Percentiles rank a stretch among this genome's conserved stretches.
phyloP scores from a whole-genome alignment of 345 rosid species.

The Noccaea caerulescens region DNA sequence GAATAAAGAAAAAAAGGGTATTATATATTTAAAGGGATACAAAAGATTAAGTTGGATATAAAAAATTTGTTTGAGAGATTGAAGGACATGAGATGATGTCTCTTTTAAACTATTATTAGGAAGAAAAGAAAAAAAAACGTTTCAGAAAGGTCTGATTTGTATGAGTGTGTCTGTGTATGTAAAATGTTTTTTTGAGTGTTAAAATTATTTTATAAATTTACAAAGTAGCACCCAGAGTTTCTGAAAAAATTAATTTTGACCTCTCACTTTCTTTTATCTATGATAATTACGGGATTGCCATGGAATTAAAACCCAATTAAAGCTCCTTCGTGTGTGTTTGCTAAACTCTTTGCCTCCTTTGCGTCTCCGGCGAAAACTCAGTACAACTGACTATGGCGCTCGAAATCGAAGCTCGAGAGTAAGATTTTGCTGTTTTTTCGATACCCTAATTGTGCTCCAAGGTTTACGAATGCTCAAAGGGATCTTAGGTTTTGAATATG shows the following conservation, averaged over 20 bases:
- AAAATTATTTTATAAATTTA: background rate
- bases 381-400: constrained; percentile 59
- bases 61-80: too few relatives aligned
- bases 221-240: background rate
- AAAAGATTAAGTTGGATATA: too few relatives aligned
- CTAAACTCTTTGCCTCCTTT: background rate
- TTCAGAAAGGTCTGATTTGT: too few relatives aligned
- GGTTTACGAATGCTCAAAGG: constrained; percentile 20
- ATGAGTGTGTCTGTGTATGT: too few relatives aligned
- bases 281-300: background rate
- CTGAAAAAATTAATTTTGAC: background rate
- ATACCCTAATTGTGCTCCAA: background rate
- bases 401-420: constrained; percentile 99
- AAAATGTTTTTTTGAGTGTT: too few relatives aligned
- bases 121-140: too few relatives aligned
- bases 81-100: too few relatives aligned
- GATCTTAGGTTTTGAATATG: constrained; percentile 26
- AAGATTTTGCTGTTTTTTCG: constrained; percentile 34
- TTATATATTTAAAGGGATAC: too few relatives aligned
- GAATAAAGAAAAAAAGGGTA: too few relatives aligned
- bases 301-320: constrained; percentile 6
- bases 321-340: background rate
- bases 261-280: background rate
- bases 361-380: constrained; percentile 36
- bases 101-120: too few relatives aligned